Evolutionary conservation across 2,329 filamentous ascomycete genomes (phyloP), one percentile per base, ranked within the genome.

Genomic region (Cryphonectria carpinicola): DNA sequence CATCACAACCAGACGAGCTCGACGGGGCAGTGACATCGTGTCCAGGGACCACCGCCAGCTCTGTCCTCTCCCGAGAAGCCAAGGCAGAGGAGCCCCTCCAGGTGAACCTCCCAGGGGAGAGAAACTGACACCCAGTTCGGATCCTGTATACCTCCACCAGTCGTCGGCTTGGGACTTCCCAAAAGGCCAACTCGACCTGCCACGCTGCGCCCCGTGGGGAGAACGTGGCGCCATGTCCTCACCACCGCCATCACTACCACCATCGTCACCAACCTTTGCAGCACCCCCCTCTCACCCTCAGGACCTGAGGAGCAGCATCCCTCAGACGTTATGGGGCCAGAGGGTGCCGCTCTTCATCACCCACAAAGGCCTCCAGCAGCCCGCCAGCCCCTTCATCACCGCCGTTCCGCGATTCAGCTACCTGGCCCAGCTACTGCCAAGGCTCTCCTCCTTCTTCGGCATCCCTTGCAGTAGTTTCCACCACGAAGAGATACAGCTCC

Each of bases 401-500:
- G 82, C 82, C 67, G 80, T 89, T 70, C 87, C 88, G 63, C 86
- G 88, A 74, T 88, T 89, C 78, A 84, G 85, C 79, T 90, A 89
- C 80, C 83, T 89, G 11, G 84, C 88, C 14, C 81, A 89, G 72
- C 82, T 89, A 43, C 81, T 88, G 58, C 87, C 88, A 35, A 85
- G 87, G 39, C 81, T 89, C 63, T 80, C 83, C 0, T 79, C 83
- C 73, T 89, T 84, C 79, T 89, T 88, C 78, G 81, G 82, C 71
- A 76, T 81, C 13, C 81, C 86, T 3, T 88, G 87, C 79, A 88
- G 86, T 43, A 88, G 86, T 78, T 89, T 89, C 77, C 85, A 88
- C 76, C 86, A 87, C 75, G 86, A 88, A 71, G 82, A 85, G 68
- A 80, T 88, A 22, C 83, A 85, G 73, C 80, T 87, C 70, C 82